Conservation (phyloP, 305 asterid species). For the Fraxinus xanthoxyloides region DNA sequence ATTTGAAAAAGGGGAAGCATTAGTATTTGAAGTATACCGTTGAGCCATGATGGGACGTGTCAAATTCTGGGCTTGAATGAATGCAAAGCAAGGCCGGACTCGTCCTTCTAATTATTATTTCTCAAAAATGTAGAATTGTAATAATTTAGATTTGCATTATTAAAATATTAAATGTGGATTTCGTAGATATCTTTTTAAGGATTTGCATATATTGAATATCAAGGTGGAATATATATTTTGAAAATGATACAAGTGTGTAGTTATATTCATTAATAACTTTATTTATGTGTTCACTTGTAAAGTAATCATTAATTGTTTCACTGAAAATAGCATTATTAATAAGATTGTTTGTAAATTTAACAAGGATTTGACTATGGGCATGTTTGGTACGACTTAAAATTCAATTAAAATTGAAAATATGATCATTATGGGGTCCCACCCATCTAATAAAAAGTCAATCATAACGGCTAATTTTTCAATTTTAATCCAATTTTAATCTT, state of each 20-base stretch:
- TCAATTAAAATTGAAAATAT: no score
- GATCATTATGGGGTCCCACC: no score
- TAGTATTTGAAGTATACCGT: constrained; percentile 32
- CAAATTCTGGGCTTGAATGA: background rate
- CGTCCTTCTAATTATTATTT: background rate
- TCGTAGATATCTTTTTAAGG: background rate
- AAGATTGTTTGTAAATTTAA: background rate
- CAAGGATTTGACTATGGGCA: background rate
- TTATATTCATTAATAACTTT: background rate
- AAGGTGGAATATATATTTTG: no score
- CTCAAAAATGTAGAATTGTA: no score
- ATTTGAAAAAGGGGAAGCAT: constrained; percentile 23
- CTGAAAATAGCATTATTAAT: no score
- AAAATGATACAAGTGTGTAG: no score
- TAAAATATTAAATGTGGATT: background rate
- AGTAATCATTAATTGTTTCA: background rate
- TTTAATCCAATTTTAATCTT: no score
- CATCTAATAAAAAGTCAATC: no score
- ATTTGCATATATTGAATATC: background rate
- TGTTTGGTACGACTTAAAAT: no score
- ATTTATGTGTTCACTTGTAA: background rate
- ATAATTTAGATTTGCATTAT: background rate
- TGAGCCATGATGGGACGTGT: constrained; percentile 26
- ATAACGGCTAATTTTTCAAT: no score
- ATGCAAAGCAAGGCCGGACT: background rate